Percentiles rank a stretch among this genome's conserved stretches.
phyloP scores from a whole-genome alignment of 2,329 filamentous ascomycete genomes.

The Venturia effusa region DNA sequence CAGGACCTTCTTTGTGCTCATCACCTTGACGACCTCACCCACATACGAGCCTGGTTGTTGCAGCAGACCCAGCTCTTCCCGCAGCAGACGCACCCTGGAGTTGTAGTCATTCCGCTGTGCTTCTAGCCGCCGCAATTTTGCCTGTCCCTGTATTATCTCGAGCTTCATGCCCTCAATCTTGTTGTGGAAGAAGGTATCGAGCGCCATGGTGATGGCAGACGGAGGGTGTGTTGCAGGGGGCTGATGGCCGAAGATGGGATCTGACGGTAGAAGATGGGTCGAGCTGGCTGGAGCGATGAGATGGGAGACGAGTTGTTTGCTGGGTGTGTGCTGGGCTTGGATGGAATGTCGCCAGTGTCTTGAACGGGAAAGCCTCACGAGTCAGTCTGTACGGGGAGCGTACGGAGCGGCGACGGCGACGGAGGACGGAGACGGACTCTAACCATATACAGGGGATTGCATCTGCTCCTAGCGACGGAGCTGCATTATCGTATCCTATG shows the following conservation, averaged over 20 bases:
- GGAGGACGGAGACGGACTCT: neutral
- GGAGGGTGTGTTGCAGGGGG: slow-evolving; percentile 6
- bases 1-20: slow-evolving; percentile 98
- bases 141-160: slow-evolving; percentile 98
- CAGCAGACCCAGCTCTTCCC: slow-evolving; percentile 89
- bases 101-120: slow-evolving; percentile 99
- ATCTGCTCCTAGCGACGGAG: too few species aligned
- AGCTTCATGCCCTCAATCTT: slow-evolving; percentile 99
- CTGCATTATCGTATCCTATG: too few species aligned
- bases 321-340: neutral
- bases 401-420: neutral
- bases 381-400: too few species aligned
- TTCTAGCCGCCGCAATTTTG: slow-evolving; percentile 85
- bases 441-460: too few species aligned
- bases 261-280: neutral
- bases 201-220: slow-evolving; percentile 63
- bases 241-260: too few species aligned
- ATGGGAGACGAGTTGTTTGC: neutral
- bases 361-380: neutral
- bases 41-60: slow-evolving; percentile 98
- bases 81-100: slow-evolving; percentile 84
- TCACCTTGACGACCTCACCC: slow-evolving; percentile 99
- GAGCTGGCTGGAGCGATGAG: neutral
- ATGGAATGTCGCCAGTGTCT: neutral
- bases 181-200: slow-evolving; percentile 99